phyloP scores from a whole-genome alignment of 75 land plant species.

The Pinus taeda region DNA sequence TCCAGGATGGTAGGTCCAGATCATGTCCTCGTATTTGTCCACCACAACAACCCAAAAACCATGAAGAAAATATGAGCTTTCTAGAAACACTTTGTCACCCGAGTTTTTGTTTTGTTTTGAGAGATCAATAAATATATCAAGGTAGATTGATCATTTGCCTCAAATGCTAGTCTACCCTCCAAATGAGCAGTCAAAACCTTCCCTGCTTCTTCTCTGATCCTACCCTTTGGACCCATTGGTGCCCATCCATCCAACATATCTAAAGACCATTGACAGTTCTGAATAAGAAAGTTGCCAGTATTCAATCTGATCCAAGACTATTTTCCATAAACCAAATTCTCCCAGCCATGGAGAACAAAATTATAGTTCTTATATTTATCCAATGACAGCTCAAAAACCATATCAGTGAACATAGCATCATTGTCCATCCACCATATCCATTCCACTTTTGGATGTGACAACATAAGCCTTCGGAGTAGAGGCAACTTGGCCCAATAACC shows the following conservation, averaged over 20 bases:
- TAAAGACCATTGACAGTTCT: conserved; percentile 88
- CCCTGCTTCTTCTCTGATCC: conserved; percentile 65
- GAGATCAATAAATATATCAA: conserved; percentile 57
- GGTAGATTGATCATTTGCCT: conserved; percentile 84
- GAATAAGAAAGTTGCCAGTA: conserved; percentile 70
- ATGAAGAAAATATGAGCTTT: conserved; percentile 71
- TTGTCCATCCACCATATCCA: conserved; percentile 87
- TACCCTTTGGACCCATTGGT: conserved; percentile 82
- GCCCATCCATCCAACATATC: conserved; percentile 87
- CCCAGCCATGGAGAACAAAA: conserved; percentile 77
- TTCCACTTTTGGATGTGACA: conserved; percentile 76
- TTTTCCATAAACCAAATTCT: conserved; percentile 54
- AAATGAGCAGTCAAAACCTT: conserved; percentile 57
- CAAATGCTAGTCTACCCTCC: conserved; percentile 70
- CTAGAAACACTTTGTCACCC: conserved; percentile 57
- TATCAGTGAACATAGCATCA: conserved; percentile 74
- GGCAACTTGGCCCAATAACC: conserved; percentile 87
- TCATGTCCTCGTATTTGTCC: conserved; percentile 75
- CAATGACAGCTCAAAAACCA: conserved; percentile 77
- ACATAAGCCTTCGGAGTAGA: conserved; percentile 59
- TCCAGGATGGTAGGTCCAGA: conserved; percentile 77
- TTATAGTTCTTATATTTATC: conserved; percentile 58
- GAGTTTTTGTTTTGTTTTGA: conserved; percentile 23
- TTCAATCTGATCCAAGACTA: conserved; percentile 73
- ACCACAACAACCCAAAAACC: conserved; percentile 76